Evolutionary conservation across 805 yeast genomes (phyloP).

Genomic region (Metschnikowia cubensis): DNA sequence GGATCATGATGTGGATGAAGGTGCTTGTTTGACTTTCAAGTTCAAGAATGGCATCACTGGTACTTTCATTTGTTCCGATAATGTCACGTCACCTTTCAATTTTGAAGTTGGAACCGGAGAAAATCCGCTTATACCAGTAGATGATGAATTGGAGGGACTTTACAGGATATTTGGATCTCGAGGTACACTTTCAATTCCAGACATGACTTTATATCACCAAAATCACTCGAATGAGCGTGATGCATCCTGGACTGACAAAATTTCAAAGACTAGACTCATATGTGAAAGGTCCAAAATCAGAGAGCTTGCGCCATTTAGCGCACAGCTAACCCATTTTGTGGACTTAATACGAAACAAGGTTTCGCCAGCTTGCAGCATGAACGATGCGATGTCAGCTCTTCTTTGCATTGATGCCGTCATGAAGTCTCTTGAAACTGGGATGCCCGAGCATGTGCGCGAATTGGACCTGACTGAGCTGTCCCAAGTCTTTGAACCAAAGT

Average conservation of each 20-base stretch:
- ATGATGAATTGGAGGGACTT: constrained; percentile 29
- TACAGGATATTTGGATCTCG: constrained; percentile 37
- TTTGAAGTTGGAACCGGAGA: constrained; percentile 44
- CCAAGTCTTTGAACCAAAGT: background rate
- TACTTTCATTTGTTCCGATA: constrained; percentile 40
- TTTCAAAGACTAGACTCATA: constrained; percentile 15
- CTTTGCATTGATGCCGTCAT: constrained; percentile 35
- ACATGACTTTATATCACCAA: constrained; percentile 35
- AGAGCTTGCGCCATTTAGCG: constrained; percentile 30
- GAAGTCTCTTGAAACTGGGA: constrained; percentile 30
- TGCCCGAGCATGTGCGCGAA: constrained; percentile 28
- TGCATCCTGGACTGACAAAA: constrained; percentile 24
- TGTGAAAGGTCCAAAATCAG: constrained; percentile 14
- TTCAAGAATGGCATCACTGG: constrained; percentile 38
- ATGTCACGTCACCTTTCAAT: constrained; percentile 38
- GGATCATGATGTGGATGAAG: constrained; percentile 35
- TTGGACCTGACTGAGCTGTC: constrained; percentile 18
- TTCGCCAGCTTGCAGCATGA: constrained; percentile 30
- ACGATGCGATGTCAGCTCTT: constrained; percentile 36
- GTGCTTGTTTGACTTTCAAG: constrained; percentile 37
- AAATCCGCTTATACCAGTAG: constrained; percentile 37
- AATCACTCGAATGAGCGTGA: constrained; percentile 7
- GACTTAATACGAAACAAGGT: constrained; percentile 29
- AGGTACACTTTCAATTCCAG: constrained; percentile 41
- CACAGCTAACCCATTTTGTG: constrained; percentile 36